Conservation (phyloP, 768 basidiomycete species). For the Tephrocybe sp. region DNA sequence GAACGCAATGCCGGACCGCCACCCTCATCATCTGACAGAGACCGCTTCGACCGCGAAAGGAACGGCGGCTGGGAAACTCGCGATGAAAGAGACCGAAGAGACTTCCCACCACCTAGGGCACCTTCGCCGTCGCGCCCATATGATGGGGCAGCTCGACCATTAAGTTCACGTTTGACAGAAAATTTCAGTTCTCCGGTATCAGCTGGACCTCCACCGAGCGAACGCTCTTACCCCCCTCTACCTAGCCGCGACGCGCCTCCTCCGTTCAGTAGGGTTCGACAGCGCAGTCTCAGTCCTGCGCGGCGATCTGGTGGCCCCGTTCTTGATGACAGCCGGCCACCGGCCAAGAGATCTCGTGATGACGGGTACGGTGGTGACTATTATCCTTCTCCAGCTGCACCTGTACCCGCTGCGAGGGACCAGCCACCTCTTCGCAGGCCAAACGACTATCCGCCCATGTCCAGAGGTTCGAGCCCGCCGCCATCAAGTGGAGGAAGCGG, state of each 20-base stretch:
- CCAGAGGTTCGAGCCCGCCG: conserved; percentile 26
- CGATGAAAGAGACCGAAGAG: conserved; percentile 38
- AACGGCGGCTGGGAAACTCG: conserved; percentile 40
- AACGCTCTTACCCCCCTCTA: conserved; percentile 17
- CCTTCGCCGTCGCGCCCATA: conserved; percentile 18
- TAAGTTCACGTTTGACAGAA: conserved; percentile 21
- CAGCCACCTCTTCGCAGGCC: conserved; percentile 19
- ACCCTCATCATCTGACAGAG: conserved; percentile 26
- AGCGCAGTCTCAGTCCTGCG: conserved; percentile 43
- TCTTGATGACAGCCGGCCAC: conserved; percentile 42
- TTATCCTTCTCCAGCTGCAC: conserved; percentile 26
- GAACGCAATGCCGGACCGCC: conserved; percentile 29
- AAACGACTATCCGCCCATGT: conserved; percentile 30
- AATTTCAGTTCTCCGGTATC: conserved; percentile 9
- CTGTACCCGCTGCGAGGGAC: conserved; percentile 11
- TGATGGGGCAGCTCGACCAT: conserved; percentile 14
- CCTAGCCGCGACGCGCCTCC: conserved; percentile 10
- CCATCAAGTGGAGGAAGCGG: conserved; percentile 22
- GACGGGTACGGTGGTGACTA: conserved; percentile 34
- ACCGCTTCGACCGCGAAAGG: conserved; percentile 39
- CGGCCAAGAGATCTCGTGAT: conserved; percentile 45
- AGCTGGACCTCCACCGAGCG: conserved; percentile 1
- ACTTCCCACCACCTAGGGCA: conserved; percentile 18
- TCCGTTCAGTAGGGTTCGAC: conserved; percentile 41
- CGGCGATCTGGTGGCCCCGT: conserved; percentile 30